Evolutionary conservation across 2,329 filamentous ascomycete genomes (phyloP).

Genomic region (Emergomyces pasteurianus): DNA sequence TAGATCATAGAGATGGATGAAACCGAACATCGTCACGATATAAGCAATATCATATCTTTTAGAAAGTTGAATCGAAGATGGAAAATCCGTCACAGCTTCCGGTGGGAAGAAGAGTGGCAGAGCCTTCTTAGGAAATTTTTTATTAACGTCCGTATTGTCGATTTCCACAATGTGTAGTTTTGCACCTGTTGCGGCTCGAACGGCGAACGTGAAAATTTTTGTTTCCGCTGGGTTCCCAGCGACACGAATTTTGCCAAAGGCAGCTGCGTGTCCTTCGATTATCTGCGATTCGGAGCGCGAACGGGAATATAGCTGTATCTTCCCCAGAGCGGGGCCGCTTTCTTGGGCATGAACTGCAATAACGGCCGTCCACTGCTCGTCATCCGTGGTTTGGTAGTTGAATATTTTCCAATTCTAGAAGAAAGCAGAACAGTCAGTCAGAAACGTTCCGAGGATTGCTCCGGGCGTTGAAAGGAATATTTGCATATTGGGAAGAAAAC

Average conservation of each 20-base stretch:
- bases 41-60: constrained; percentile 95
- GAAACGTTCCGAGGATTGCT: neutral
- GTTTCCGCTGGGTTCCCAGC: constrained; percentile 85
- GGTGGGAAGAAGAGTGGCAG: constrained; percentile 97
- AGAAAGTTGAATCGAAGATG: constrained; percentile 93
- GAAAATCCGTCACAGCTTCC: constrained; percentile 93
- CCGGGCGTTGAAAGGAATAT: neutral
- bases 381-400: constrained; percentile 93
- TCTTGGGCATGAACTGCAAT: constrained; percentile 88
- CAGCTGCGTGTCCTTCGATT: constrained; percentile 92
- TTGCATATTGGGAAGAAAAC: neutral
- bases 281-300: constrained; percentile 95
- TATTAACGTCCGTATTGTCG: constrained; percentile 81
- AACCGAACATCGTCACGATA: constrained; percentile 96
- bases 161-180: constrained; percentile 98
- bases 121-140: constrained; percentile 84
- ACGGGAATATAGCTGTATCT: constrained; percentile 94
- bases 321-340: constrained; percentile 64
- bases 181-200: constrained; percentile 75
- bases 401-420: constrained; percentile 61
- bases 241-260: constrained; percentile 78
- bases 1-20: constrained; percentile 96
- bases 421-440: neutral
- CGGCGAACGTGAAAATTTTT: constrained; percentile 93
- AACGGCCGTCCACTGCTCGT: constrained; percentile 97